Percentiles rank a stretch among this genome's conserved stretches.
phyloP scores from a whole-genome alignment of 1,284 basidiomycete genomes.

The Hymenochaete sp. region DNA sequence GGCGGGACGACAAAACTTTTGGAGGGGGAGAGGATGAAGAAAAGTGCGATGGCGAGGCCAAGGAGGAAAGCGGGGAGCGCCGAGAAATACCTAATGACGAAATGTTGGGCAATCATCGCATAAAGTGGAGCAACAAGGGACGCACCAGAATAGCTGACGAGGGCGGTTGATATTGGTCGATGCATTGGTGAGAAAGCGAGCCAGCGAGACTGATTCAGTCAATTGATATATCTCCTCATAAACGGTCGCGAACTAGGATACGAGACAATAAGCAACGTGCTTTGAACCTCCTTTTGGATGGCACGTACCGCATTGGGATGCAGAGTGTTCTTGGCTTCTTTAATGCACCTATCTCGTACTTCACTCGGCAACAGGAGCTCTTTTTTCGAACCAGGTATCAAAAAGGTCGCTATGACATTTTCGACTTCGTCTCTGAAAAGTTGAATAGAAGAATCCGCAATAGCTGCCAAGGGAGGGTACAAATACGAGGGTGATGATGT shows the following conservation, averaged over 20 bases:
- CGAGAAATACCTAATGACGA: constrained; percentile 4
- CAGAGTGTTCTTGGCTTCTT: constrained; percentile 27
- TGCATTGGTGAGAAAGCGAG: constrained; percentile 26
- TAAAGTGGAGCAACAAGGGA: constrained; percentile 18
- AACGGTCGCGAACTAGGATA: constrained; percentile 29
- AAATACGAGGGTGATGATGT: background rate
- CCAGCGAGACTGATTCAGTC: constrained; percentile 27
- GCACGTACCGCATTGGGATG: constrained; percentile 31
- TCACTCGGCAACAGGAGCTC: constrained; percentile 29
- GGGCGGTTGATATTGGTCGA: constrained; percentile 31
- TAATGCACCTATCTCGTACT: constrained; percentile 28
- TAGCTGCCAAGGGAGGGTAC: constrained; percentile 6
- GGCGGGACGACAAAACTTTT: constrained; percentile 18
- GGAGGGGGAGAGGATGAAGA: constrained; percentile 22
- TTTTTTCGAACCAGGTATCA: constrained; percentile 28
- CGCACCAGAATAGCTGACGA: constrained; percentile 33
- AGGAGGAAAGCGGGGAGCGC: constrained; percentile 21
- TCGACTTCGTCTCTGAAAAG: constrained; percentile 29
- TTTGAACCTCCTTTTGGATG: background rate
- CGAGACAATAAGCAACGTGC: background rate
- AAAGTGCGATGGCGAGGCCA: constrained; percentile 24
- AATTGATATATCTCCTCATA: constrained; percentile 29
- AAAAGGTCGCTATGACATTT: constrained; percentile 31
- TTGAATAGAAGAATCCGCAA: no score
- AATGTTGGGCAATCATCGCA: constrained; percentile 15